These are phyloP conservation scores for Mycena capillaripes DNA, from an alignment of 768 basidiomycete genomes.

Conservation along the genomic window DNA sequence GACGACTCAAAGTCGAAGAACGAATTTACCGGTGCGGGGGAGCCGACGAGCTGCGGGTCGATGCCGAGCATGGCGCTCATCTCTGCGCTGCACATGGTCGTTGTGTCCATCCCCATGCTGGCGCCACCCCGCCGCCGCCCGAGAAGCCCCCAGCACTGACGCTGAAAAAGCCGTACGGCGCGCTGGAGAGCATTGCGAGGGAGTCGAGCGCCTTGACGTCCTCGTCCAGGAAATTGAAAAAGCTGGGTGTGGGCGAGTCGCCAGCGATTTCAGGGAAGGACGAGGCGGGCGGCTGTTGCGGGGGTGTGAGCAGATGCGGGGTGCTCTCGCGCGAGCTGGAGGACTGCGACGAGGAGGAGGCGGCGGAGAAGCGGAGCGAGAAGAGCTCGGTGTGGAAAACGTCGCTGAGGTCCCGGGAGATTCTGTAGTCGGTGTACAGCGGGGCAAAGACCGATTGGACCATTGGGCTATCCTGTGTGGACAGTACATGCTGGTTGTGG, in stretches of 20 bases:
- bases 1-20: constrained; percentile 53
- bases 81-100: constrained; percentile 1
- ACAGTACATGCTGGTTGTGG: too few species aligned
- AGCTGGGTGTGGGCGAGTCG: constrained; percentile 42
- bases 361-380: constrained; percentile 42
- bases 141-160: too few species aligned
- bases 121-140: constrained; percentile 40
- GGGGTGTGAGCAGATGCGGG: constrained; percentile 61
- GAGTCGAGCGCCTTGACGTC: constrained; percentile 55
- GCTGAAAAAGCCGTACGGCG: constrained; percentile 62
- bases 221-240: constrained; percentile 64
- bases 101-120: constrained; percentile 36
- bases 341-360: constrained; percentile 42
- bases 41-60: constrained; percentile 83
- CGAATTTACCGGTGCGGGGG: constrained; percentile 59
- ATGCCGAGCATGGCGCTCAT: constrained; percentile 56
- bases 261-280: constrained; percentile 56
- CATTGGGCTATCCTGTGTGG: too few species aligned
- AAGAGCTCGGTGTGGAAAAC: too few species aligned
- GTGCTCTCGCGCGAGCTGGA: constrained; percentile 60
- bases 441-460: constrained; percentile 40
- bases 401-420: constrained; percentile 64
- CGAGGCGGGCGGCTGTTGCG: constrained; percentile 51
- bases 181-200: constrained; percentile 36
- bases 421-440: constrained; percentile 29